Evolutionary conservation across 495 filamentous ascomycete species (phyloP).

Genomic region (Aspergillus carlsbadensis): DNA sequence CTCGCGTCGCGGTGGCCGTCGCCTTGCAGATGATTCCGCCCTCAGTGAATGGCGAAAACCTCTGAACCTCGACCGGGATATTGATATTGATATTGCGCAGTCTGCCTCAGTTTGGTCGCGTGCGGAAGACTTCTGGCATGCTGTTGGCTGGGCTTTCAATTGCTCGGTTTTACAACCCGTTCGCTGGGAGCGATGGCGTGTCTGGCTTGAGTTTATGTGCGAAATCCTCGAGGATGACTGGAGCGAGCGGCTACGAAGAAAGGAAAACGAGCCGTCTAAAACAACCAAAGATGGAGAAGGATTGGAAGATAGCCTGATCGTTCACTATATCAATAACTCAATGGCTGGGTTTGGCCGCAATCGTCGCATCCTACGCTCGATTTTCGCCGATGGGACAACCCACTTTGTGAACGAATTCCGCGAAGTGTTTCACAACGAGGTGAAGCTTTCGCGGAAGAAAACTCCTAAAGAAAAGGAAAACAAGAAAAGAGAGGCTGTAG

Average conservation of each 20-base stretch:
- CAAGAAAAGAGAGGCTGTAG: constrained; percentile 45
- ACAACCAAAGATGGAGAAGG: neutral
- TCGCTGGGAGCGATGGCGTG: constrained; percentile 80
- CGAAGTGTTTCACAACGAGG: constrained; percentile 61
- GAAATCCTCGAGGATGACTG: constrained; percentile 77
- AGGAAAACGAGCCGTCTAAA: constrained; percentile 25
- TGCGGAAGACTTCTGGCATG: constrained; percentile 84
- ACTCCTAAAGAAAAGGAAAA: constrained; percentile 21
- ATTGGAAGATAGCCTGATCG: constrained; percentile 53
- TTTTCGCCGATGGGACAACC: constrained; percentile 60
- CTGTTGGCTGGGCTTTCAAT: constrained; percentile 90
- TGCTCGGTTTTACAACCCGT: constrained; percentile 70
- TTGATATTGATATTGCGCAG: constrained; percentile 48
- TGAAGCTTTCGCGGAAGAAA: constrained; percentile 33
- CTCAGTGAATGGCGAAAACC: constrained; percentile 39
- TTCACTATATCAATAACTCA: constrained; percentile 48
- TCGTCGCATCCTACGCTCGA: constrained; percentile 58
- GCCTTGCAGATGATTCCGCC: constrained; percentile 22
- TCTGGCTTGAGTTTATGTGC: constrained; percentile 80
- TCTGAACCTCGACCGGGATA: constrained; percentile 33
- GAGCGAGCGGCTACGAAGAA: constrained; percentile 45
- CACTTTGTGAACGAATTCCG: constrained; percentile 53
- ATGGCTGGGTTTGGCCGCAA: constrained; percentile 37
- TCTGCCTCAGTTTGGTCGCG: constrained; percentile 67
- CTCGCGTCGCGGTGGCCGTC: constrained; percentile 34